These are phyloP conservation scores for Pythium myriotylum DNA, from an alignment of 352 stramenopile genomes.

Conservation along the genomic window DNA sequence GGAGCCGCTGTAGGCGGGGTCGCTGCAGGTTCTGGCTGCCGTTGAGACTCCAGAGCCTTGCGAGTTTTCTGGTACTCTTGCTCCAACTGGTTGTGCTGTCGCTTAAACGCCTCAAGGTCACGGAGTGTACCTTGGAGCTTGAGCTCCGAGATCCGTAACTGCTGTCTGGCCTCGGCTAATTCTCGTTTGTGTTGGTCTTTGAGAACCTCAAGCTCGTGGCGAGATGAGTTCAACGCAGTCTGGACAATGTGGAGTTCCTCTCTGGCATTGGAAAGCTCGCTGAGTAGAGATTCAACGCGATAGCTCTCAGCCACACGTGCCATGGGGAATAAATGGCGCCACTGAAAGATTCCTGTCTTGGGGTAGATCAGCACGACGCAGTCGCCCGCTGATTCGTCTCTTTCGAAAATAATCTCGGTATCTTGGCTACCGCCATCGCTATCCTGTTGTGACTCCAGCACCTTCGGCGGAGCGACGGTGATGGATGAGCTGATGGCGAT, in stretches of 20 bases:
- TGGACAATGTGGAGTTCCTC: background rate
- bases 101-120: slow-evolving; percentile 6
- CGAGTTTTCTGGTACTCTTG: slow-evolving; percentile 8
- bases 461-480: too few species aligned
- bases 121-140: slow-evolving; percentile 3
- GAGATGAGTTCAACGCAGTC: background rate
- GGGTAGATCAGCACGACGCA: background rate
- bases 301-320: background rate
- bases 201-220: background rate
- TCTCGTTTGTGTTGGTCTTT: background rate
- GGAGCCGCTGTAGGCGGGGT: too few species aligned
- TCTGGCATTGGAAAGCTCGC: background rate
- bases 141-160: background rate
- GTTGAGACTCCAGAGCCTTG: slow-evolving; percentile 3
- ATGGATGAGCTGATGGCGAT: background rate
- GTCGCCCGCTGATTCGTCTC: background rate
- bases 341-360: background rate
- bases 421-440: background rate
- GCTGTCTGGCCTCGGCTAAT: background rate
- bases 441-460: too few species aligned
- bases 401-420: slow-evolving; percentile 7
- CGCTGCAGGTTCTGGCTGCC: too few species aligned
- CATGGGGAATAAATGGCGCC: background rate
- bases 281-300: background rate
- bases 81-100: slow-evolving; percentile 8